These are phyloP conservation scores for Xanthoceras sorbifolium DNA, from an alignment of 345 rosid species.

Conservation along the genomic window DNA sequence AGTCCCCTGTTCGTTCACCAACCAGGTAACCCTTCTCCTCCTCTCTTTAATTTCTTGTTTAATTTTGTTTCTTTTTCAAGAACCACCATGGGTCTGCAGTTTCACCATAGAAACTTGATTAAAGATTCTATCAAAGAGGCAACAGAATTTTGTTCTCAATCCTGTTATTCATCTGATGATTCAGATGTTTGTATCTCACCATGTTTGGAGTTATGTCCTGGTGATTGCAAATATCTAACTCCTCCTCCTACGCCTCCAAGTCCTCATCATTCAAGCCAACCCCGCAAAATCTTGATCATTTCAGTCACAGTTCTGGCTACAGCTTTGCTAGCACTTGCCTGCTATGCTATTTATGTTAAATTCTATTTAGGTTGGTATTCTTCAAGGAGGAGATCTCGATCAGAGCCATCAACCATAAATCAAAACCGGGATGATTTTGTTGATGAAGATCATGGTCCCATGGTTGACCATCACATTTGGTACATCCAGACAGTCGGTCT, in stretches of 20 bases:
- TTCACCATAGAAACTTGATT: conserved; percentile 22
- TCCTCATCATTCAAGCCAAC: conserved; percentile 5
- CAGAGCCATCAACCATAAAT: neutral
- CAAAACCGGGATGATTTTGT: conserved; percentile 38
- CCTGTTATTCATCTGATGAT: neutral
- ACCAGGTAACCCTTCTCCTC: conserved; percentile 5
- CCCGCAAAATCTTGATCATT: conserved; percentile 29
- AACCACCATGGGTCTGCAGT: conserved; percentile 10
- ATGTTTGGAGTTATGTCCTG: conserved; percentile 26
- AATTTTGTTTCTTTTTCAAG: conserved; percentile 1
- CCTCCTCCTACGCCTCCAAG: conserved; percentile 21
- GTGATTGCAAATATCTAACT: conserved; percentile 20
- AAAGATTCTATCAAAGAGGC: neutral
- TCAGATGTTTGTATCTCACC: conserved; percentile 2
- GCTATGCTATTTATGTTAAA: conserved; percentile 33
- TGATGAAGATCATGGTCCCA: conserved; percentile 42
- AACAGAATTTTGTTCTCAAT: neutral
- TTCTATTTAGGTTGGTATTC: conserved; percentile 8
- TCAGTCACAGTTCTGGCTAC: conserved; percentile 31
- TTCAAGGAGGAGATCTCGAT: conserved; percentile 13
- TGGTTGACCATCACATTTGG: conserved; percentile 68
- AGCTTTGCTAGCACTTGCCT: conserved; percentile 33
- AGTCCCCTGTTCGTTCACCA: neutral
- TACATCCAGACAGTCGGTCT: conserved; percentile 67
- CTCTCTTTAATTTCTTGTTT: neutral